Base-by-base conservation (phyloP, 352 stramenopile species). In the Pythium dissotocum region DNA sequence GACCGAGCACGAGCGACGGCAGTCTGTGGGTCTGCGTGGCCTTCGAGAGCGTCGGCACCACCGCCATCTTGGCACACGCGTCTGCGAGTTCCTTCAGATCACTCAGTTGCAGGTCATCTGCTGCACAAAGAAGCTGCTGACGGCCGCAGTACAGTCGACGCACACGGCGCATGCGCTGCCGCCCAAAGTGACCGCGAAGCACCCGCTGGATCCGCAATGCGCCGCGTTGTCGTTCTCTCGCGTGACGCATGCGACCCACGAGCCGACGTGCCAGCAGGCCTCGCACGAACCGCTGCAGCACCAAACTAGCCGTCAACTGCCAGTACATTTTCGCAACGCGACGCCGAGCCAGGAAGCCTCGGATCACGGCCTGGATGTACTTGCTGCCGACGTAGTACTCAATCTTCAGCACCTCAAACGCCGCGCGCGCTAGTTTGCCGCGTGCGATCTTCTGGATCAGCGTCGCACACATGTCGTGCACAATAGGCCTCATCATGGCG, bases 371-470 rank as follows among this genome's bases (percentile, higher is more conserved):
- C 44, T 96, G 84, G 56, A 96, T 95, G 57, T 84, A 93, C 21
- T 80, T 90, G 63, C 86, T 93, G 30, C 82, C 75, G 36, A 93
- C 79, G 40, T 80, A 83, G 26, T 81, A 91, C 64, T 87, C 79
- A 36, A 93, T 85, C 70, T 83, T 82, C 52, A 92, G 73, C 35
- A 62, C 72, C 14, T 73, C 77, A 46, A 84, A 93, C 49, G 72
- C 64, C 9, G 77, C 69, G 18, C 89, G 79, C 13, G 86, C 83
- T 38, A 94, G 58, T 69, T 93, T 87, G 1, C 88, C 89, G 21
- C 89, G 83, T 3, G 70, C 80, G 6, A 92, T 72, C 32, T 86
- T 88, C 65, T 97, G 88, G 57, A 97, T 93, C 36, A 88, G 58
- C 28, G 80, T 93, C 4, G 88, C 87, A 28, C 85, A 93, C 66